Evolutionary conservation across 225 moss, liverwort and hornwort species (phyloP).

Genomic region (Physcomitrium patens): DNA sequence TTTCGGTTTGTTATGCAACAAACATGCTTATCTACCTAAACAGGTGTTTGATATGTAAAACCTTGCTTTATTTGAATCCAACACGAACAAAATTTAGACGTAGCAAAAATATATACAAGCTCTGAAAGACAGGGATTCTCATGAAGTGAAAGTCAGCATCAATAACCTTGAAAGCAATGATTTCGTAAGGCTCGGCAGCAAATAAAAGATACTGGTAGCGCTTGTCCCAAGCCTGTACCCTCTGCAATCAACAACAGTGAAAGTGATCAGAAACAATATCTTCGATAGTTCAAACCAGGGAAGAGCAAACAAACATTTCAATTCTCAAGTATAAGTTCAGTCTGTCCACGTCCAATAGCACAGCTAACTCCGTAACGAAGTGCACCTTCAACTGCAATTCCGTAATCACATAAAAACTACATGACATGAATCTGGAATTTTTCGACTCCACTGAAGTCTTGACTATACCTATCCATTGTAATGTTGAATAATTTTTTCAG

Average conservation of each 20-base stretch:
- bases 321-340: background rate
- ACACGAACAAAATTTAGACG: background rate
- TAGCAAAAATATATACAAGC: background rate
- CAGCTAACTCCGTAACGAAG: background rate
- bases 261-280: background rate
- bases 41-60: too few species aligned
- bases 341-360: background rate
- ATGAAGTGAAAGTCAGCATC: background rate
- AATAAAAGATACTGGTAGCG: conserved; percentile 94
- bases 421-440: background rate
- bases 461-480: background rate
- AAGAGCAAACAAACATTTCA: background rate
- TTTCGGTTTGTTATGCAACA: background rate
- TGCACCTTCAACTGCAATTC: background rate
- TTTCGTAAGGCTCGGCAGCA: conserved; percentile 96
- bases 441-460: background rate
- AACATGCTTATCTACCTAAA: too few species aligned
- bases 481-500: background rate
- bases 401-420: background rate
- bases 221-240: conserved; percentile 99
- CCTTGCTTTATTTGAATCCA: too few species aligned
- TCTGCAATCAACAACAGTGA: conserved; percentile 52
- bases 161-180: conserved; percentile 92
- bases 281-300: background rate
- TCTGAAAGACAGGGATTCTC: background rate